Conservation (phyloP, 2,329 filamentous ascomycete genomes). For the Penicillium sp. region DNA sequence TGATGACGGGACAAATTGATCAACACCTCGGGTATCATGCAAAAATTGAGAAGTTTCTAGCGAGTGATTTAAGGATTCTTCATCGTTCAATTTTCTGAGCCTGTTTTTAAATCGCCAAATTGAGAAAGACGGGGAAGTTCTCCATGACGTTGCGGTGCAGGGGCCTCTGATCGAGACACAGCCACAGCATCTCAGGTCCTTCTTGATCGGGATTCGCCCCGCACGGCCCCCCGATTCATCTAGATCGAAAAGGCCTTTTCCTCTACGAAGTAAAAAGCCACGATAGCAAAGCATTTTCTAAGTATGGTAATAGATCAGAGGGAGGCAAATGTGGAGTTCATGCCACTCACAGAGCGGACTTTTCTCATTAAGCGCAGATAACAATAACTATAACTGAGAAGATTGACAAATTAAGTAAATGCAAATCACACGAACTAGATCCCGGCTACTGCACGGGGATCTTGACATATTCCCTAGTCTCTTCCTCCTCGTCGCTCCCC, state of each 20-base stretch:
- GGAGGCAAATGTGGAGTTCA: neutral
- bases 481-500: conserved; percentile 19
- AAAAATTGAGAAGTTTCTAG: neutral
- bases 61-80: neutral
- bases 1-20: neutral
- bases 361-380: neutral
- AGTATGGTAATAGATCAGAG: neutral
- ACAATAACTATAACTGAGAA: neutral
- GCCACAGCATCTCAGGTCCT: too few relatives aligned
- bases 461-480: conserved; percentile 25
- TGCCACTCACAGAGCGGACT: neutral
- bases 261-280: too few relatives aligned
- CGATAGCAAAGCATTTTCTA: too few relatives aligned
- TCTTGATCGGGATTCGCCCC: too few relatives aligned
- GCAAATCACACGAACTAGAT: too few relatives aligned
- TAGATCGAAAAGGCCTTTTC: too few relatives aligned
- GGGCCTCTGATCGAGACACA: neutral
- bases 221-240: too few relatives aligned
- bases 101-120: neutral
- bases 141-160: neutral
- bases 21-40: neutral
- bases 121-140: neutral
- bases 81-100: neutral
- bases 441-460: conserved; percentile 18
- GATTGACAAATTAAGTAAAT: too few relatives aligned